phyloP scores from a whole-genome alignment of 805 yeast species.

The Saturnispora zaruensis region DNA sequence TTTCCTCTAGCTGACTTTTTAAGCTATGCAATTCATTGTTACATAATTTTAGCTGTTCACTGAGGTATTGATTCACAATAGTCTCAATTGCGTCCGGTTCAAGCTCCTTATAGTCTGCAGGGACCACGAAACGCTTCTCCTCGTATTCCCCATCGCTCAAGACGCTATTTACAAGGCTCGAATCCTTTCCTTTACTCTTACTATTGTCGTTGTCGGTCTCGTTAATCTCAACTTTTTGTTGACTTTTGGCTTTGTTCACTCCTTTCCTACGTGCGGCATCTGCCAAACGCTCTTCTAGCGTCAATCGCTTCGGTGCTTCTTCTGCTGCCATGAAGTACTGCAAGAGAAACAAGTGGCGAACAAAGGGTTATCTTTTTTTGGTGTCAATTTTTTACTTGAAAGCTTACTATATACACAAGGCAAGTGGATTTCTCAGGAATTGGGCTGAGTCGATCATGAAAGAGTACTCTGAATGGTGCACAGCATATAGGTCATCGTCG shows the following conservation, averaged over 20 bases:
- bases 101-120: neutral
- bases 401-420: neutral
- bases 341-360: neutral
- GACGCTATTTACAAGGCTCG: neutral
- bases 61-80: neutral
- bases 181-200: neutral
- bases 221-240: constrained; percentile 1
- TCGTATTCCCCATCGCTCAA: neutral
- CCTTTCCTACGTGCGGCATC: constrained; percentile 50
- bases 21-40: neutral
- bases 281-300: constrained; percentile 80
- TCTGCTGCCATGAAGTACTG: neutral
- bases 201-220: constrained; percentile 5
- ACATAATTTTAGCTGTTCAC: neutral
- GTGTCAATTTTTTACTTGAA: neutral
- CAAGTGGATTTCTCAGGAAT: constrained; percentile 8
- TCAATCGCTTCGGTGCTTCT: constrained; percentile 41
- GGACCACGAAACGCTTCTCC: neutral
- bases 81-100: neutral
- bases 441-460: constrained; percentile 11
- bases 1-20: neutral
- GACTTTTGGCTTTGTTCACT: constrained; percentile 1
- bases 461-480: constrained; percentile 13
- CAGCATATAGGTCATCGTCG: constrained; percentile 12
- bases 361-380: neutral